Evolutionary conservation across 2,329 filamentous ascomycete genomes (phyloP), one percentile per base, ranked within the genome.

Genomic region (Alternaria ethzedia): DNA sequence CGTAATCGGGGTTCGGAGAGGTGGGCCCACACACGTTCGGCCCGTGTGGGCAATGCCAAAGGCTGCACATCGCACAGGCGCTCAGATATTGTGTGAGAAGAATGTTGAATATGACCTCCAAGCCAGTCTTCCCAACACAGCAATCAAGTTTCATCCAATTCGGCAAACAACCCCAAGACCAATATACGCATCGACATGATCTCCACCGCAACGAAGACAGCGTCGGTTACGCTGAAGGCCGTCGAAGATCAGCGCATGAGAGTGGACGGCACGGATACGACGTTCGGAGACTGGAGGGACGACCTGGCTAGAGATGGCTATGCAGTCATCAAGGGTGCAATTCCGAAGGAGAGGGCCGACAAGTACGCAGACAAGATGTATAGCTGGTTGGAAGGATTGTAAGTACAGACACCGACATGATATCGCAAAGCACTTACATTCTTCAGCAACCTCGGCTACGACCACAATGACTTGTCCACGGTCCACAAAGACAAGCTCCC

Each of bases 301-400:
- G 78, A 81, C 23, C 56, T 58, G 6, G 56, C 46, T 6, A 32
- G 56, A 11, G 56, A 58, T 13, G 56, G 56, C 11, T 58, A 58
- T 64, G 81, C 80, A 1, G 78, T 86, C n/a, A 73, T 86, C 57
- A 85, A 85, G 59, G 79, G 79, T 2, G 82, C 82, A 1, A 79
- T 85, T 46, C 81, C 83, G 1, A 70, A 65, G 2, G 82, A 82
- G 20, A 75, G 76, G 28, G 83, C 82, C 2, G 64, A 76, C 9
- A 64, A 69, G 9, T 83, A 83, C 66, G 75, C 73, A 70, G 63
- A 70, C 45, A 36, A 62, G 41, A 71, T 71, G 67, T 69, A 65
- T 46, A 63, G 43, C 20, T 72, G 75, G 75, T 68, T 80, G 4
- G 78, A 80, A 51, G 72, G 72, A 58, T 80, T 80, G 70, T 73